Conservation (phyloP, 257 asterid species). For the Nicotiana paniculata region DNA sequence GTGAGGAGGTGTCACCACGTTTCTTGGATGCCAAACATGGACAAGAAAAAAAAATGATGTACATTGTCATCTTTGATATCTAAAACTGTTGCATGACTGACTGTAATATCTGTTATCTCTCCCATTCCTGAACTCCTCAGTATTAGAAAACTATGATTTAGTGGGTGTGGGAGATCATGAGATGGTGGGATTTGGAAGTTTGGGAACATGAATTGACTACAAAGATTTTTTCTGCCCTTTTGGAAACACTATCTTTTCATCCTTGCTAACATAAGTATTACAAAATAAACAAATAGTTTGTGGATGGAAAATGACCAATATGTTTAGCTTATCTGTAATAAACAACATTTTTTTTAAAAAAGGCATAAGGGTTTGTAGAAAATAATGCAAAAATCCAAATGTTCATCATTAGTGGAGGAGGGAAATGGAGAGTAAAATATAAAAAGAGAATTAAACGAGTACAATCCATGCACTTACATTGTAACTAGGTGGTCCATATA, state of each 20-base stretch:
- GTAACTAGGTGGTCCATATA: too few relatives aligned
- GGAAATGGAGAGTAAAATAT: too few relatives aligned
- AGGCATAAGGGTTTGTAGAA: not conserved
- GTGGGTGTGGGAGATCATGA: not conserved
- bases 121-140: not conserved
- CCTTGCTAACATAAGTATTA: not conserved
- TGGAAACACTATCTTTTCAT: not conserved
- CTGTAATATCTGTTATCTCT: not conserved
- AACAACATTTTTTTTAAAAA: not conserved
- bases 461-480: too few relatives aligned
- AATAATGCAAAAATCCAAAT: not conserved
- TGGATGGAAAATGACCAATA: not conserved
- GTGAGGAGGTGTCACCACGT: not conserved
- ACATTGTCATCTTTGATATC: not conserved
- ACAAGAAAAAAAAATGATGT: not conserved
- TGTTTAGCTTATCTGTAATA: not conserved
- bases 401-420: not conserved
- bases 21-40: not conserved
- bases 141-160: not conserved
- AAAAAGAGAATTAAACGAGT: too few relatives aligned
- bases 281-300: not conserved
- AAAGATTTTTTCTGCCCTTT: not conserved
- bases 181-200: not conserved
- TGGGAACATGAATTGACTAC: not conserved
- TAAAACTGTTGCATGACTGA: not conserved